phyloP scores from a whole-genome alignment of 495 filamentous ascomycete species.

The Aspergillus leporis region DNA sequence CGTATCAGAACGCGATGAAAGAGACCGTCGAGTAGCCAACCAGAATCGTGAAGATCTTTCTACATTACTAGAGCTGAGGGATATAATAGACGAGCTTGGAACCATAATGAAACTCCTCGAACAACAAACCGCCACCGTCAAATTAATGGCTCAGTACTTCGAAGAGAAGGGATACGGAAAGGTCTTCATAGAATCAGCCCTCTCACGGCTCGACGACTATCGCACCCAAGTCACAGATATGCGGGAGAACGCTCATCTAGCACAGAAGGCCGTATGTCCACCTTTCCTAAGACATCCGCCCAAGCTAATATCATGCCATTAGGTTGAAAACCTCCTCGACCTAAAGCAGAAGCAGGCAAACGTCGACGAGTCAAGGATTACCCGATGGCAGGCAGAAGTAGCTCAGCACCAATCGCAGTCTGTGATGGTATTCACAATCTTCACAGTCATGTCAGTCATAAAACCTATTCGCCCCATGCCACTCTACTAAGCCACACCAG shows the following conservation, averaged over 20 bases:
- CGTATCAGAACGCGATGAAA: conserved; percentile 44
- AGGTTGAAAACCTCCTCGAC: conserved; percentile 67
- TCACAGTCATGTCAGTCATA: conserved; percentile 62
- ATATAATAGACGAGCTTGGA: conserved; percentile 66
- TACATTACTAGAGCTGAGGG: conserved; percentile 62
- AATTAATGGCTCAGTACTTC: conserved; percentile 49
- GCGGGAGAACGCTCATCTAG: conserved; percentile 48
- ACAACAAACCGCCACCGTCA: conserved; percentile 53
- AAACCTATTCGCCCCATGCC: conserved; percentile 24
- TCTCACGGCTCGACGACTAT: conserved; percentile 56
- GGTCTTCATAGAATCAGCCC: conserved; percentile 50
- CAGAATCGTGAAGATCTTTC: conserved; percentile 65
- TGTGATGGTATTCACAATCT: conserved; percentile 70
- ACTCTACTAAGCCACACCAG: conserved; percentile 20
- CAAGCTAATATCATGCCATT: neutral
- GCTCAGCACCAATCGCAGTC: conserved; percentile 62
- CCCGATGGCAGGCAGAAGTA: conserved; percentile 62
- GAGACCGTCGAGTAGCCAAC: conserved; percentile 50
- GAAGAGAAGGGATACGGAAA: conserved; percentile 32
- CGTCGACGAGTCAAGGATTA: conserved; percentile 65
- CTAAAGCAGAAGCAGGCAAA: conserved; percentile 70
- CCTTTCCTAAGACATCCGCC: neutral
- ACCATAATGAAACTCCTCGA: conserved; percentile 60
- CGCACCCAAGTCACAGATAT: conserved; percentile 57
- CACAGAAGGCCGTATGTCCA: conserved; percentile 40